Evolutionary conservation across 2,329 filamentous ascomycete genomes (phyloP).

Genomic region (Xylariaceae sp.): DNA sequence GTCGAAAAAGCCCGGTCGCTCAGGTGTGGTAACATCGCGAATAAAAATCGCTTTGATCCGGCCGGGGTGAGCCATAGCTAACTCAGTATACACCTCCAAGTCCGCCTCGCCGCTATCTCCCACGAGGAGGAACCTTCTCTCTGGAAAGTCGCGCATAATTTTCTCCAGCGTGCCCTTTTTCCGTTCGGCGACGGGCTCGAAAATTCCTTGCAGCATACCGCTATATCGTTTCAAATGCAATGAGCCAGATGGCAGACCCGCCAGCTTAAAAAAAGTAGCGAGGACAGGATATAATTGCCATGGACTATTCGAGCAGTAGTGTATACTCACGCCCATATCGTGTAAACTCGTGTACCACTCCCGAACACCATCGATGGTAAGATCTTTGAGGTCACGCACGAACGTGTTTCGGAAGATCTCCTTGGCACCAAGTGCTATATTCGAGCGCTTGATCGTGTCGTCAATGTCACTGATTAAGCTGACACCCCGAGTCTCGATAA

Average conservation of each 20-base stretch:
- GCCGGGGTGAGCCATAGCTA: constrained; percentile 79
- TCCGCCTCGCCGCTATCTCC: constrained; percentile 97
- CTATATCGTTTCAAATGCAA: constrained; percentile 95
- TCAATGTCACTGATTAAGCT: constrained; percentile 97
- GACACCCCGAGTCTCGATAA: constrained; percentile 75
- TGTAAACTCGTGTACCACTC: constrained; percentile 84
- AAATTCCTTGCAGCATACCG: constrained; percentile 96
- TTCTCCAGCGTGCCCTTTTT: constrained; percentile 86
- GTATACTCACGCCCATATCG: constrained; percentile 77
- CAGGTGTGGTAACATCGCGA: constrained; percentile 83
- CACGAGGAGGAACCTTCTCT: constrained; percentile 83
- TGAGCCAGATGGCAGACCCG: constrained; percentile 78
- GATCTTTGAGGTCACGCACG: constrained; percentile 73
- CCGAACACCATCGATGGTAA: constrained; percentile 79
- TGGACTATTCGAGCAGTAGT: constrained; percentile 98
- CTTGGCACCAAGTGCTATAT: constrained; percentile 78
- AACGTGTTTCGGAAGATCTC: constrained; percentile 98
- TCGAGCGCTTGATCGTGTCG: constrained; percentile 94
- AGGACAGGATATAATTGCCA: constrained; percentile 96
- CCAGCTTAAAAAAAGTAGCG: constrained; percentile 75
- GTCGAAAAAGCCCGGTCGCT: constrained; percentile 74
- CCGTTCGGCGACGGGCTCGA: constrained; percentile 91
- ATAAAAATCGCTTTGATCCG: constrained; percentile 87
- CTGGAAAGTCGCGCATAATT: constrained; percentile 83
- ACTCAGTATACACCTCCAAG: constrained; percentile 92